phyloP scores from a whole-genome alignment of 192 early-diverging fungal species.

The Backusella tuberculispora region DNA sequence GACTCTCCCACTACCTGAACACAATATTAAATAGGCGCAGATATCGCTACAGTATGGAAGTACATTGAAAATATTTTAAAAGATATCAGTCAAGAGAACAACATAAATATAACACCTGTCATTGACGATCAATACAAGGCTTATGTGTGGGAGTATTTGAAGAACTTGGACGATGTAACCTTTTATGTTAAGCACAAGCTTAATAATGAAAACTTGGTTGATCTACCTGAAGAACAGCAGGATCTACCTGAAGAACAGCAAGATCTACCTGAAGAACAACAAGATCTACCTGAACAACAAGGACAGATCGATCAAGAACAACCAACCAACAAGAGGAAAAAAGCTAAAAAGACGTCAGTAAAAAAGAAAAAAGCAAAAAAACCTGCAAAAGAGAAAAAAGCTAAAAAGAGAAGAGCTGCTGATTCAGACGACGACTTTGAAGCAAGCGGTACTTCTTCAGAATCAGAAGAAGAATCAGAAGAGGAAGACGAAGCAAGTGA shows the following conservation, averaged over 20 bases:
- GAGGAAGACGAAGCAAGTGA: background rate
- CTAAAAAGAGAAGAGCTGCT: background rate
- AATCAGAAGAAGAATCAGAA: background rate
- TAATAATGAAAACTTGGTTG: background rate
- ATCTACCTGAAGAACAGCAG: too few relatives aligned
- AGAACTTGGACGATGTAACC: background rate
- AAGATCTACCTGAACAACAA: too few relatives aligned
- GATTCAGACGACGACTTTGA: conserved; percentile 4
- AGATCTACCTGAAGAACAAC: too few relatives aligned
- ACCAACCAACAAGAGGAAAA: background rate
- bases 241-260: too few relatives aligned
- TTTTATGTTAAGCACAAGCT: background rate
- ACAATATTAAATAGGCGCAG: conserved; percentile 11
- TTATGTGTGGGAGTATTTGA: conserved; percentile 22
- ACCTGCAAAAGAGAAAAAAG: background rate
- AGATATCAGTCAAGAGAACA: background rate
- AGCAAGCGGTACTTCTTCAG: background rate
- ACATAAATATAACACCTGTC: background rate
- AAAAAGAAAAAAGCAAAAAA: background rate
- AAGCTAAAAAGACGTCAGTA: background rate
- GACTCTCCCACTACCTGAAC: background rate
- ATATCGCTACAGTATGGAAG: conserved; percentile 13
- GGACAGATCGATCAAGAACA: background rate
- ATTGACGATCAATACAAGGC: conserved; percentile 22
- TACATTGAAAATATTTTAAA: background rate